Percentiles rank a stretch among this genome's conserved stretches.
Evolutionary conservation across 768 basidiomycete genomes (phyloP).

Genomic region (Russula sp.): DNA sequence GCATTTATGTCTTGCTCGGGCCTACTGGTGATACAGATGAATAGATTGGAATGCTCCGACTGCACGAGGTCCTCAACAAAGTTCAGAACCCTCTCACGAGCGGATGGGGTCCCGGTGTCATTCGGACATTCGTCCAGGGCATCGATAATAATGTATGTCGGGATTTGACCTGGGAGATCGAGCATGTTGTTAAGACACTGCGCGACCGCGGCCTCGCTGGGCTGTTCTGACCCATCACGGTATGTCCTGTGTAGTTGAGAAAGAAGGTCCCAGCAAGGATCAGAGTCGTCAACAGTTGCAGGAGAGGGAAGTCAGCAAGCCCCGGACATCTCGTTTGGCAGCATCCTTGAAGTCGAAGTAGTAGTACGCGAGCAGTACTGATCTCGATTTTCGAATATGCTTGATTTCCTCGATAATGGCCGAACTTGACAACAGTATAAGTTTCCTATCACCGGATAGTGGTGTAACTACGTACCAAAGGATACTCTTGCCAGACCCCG

Average conservation of each 20-base stretch:
- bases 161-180: not conserved
- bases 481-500: slow-evolving; percentile 10
- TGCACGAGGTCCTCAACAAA: not conserved
- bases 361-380: not conserved
- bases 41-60: not conserved
- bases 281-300: not conserved
- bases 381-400: not conserved
- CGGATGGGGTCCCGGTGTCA: not conserved
- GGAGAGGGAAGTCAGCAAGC: not conserved
- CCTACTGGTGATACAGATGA: slow-evolving; percentile 1
- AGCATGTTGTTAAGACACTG: not conserved
- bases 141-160: not conserved
- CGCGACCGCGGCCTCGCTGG: not conserved
- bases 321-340: not conserved
- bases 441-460: not conserved
- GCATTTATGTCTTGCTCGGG: not conserved
- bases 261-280: not conserved
- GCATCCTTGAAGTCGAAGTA: not conserved
- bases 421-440: not conserved
- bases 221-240: not conserved
- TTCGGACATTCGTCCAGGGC: slow-evolving; percentile 3
- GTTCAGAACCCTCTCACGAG: not conserved
- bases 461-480: slow-evolving; percentile 4
- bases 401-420: slow-evolving; percentile 4
- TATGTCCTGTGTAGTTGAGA: not conserved